A percentile compares a stretch with the other conserved stretches of the same genome.
These are phyloP conservation scores for Atkinsonella hypoxylon DNA, from an alignment of 2,329 filamentous ascomycete genomes.

Conservation along the genomic window DNA sequence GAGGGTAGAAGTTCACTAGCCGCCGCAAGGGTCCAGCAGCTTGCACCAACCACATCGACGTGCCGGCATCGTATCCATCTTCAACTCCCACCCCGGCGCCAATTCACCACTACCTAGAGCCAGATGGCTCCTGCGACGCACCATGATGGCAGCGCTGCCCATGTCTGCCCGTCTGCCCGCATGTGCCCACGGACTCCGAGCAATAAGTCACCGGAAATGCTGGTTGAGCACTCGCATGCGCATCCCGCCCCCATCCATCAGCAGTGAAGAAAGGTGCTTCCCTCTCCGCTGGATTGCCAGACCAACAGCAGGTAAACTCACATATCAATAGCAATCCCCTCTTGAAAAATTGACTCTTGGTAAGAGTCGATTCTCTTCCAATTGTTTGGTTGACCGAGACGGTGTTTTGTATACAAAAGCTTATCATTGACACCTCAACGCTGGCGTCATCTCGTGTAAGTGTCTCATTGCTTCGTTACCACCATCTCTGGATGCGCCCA, in stretches of 20 bases:
- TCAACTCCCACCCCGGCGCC: conserved; percentile 1
- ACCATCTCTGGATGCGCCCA: neutral
- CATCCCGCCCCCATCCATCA: neutral
- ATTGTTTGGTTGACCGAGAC: neutral
- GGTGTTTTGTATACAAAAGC: neutral
- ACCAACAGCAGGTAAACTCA: neutral
- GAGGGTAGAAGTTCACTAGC: neutral
- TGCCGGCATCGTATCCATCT: neutral
- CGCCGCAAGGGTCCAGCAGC: neutral
- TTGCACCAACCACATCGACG: conserved; percentile 1
- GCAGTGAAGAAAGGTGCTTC: neutral
- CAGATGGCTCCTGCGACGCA: neutral
- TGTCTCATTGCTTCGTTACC: neutral
- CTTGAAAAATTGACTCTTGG: neutral
- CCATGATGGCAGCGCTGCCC: neutral
- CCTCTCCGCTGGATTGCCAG: neutral
- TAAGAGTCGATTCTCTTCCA: neutral
- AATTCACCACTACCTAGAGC: neutral
- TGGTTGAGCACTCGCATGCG: neutral
- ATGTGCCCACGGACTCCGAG: neutral
- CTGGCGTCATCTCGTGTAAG: neutral
- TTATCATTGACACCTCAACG: neutral
- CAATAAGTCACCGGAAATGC: neutral
- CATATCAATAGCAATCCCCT: conserved; percentile 1
- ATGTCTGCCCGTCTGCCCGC: neutral